A percentile compares a stretch with the other conserved stretches of the same genome.
phyloP scores from a whole-genome alignment of 345 rosid genomes.

The Brassica incana region DNA sequence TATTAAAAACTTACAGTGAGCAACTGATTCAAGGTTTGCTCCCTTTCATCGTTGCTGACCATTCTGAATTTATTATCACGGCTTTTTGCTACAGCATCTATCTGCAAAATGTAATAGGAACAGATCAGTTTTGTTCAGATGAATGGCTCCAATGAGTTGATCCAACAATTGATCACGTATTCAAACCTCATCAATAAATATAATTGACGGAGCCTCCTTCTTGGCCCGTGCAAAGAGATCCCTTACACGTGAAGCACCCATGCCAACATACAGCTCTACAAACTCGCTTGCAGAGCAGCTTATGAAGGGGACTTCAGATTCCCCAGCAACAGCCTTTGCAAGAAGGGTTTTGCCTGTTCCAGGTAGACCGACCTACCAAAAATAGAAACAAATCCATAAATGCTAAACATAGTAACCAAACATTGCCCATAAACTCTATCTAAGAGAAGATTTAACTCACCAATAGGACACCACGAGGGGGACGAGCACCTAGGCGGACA shows the following conservation, averaged over 20 bases:
- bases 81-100: constrained; percentile 97
- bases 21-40: constrained; percentile 95
- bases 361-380: constrained; percentile 85
- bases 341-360: constrained; percentile 96
- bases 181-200: constrained; percentile 88
- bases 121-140: not conserved
- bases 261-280: constrained; percentile 90
- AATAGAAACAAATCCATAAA: constrained; percentile 25
- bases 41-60: constrained; percentile 92
- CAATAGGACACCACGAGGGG: constrained; percentile 95
- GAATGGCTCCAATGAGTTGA: not conserved
- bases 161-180: not conserved
- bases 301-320: constrained; percentile 93
- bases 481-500: constrained; percentile 86
- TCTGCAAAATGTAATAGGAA: constrained; percentile 48
- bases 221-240: constrained; percentile 95
- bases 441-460: constrained; percentile 47
- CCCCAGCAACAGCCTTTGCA: constrained; percentile 96
- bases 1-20: constrained; percentile 64
- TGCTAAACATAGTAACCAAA: constrained; percentile 1
- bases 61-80: constrained; percentile 90
- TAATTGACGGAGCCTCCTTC: constrained; percentile 96
- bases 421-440: not conserved
- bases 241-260: constrained; percentile 98
- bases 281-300: constrained; percentile 98